A percentile compares a stretch with the other conserved stretches of the same genome.
Conservation (phyloP, 2,329 filamentous ascomycete genomes). For the Monilinia vaccinii-corymbosi region DNA sequence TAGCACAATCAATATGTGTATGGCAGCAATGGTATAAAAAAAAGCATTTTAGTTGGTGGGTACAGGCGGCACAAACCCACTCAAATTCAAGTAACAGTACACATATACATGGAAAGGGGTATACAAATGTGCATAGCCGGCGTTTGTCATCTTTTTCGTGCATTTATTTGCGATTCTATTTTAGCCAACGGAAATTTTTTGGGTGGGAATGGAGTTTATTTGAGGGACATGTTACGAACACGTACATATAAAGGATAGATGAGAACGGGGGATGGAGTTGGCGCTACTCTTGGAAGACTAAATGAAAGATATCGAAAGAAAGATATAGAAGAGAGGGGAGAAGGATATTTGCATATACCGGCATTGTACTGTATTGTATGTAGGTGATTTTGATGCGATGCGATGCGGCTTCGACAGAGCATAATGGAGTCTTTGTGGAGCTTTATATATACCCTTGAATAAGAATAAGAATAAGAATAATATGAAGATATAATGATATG, state of each 20-base stretch:
- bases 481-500: background rate
- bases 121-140: slow-evolving; percentile 4
- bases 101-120: background rate
- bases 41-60: background rate
- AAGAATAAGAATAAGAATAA: background rate
- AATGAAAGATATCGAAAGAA: background rate
- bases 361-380: background rate
- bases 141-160: background rate
- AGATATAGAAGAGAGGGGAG: background rate
- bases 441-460: background rate
- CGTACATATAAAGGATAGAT: background rate
- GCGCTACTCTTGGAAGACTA: background rate
- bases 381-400: background rate
- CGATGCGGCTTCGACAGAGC: background rate
- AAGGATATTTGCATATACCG: background rate
- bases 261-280: background rate
- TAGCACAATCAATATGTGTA: background rate
- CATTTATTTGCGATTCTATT: background rate
- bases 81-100: background rate
- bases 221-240: background rate
- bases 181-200: background rate
- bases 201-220: background rate
- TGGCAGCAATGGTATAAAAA: background rate
- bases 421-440: background rate
- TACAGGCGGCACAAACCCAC: background rate